phyloP scores from a whole-genome alignment of 2,329 filamentous ascomycete species.

The Laburnicola sp. region DNA sequence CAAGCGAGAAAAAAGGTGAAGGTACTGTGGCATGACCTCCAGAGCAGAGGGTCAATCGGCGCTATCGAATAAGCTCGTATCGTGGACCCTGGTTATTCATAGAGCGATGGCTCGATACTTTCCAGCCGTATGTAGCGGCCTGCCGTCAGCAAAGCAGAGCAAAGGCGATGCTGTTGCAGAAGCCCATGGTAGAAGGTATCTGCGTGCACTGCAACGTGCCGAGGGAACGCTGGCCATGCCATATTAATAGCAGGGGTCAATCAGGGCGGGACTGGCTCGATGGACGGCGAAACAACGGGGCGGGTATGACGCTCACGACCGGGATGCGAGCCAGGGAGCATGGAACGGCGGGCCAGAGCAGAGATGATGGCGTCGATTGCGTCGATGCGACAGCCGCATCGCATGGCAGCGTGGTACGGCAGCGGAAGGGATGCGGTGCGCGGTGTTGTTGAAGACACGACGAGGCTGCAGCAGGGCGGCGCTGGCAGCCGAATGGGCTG shows the following conservation, averaged over 20 bases:
- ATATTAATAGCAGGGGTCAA: constrained; percentile 18
- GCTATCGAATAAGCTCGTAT: background rate
- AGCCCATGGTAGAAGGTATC: background rate
- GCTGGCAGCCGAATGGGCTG: no score
- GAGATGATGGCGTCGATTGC: background rate
- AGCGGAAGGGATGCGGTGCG: background rate
- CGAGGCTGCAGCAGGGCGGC: no score
- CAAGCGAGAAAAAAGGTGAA: background rate
- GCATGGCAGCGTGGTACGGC: constrained; percentile 11
- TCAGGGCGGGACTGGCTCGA: constrained; percentile 16
- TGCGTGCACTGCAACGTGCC: constrained; percentile 20
- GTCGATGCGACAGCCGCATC: constrained; percentile 2
- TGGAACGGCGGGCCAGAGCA: background rate
- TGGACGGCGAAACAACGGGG: background rate
- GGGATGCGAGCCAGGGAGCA: constrained; percentile 3
- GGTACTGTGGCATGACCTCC: no score
- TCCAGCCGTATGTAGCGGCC: background rate
- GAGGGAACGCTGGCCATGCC: constrained; percentile 15
- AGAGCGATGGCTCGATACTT: background rate
- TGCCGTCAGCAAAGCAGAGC: background rate
- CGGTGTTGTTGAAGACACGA: background rate
- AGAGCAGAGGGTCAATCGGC: background rate
- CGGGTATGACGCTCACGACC: constrained; percentile 12
- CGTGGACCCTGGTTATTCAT: background rate
- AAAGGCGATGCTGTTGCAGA: background rate